Percentiles rank a stretch among this genome's conserved stretches.
phyloP scores from a whole-genome alignment of 345 rosid genomes.

The Leavenworthia alabamica region DNA sequence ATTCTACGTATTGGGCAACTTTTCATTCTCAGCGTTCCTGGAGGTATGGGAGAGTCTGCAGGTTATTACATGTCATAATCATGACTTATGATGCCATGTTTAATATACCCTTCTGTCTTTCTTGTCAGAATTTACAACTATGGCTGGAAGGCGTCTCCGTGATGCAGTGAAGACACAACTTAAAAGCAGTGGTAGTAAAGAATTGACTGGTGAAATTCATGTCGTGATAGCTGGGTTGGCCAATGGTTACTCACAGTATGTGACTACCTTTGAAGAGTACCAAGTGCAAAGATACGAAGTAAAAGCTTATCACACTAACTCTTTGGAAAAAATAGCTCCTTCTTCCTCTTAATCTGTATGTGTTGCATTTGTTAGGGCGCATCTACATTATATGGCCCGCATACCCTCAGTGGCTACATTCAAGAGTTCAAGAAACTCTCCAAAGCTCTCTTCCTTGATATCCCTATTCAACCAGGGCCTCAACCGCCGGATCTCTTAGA shows the following conservation, averaged over 20 bases:
- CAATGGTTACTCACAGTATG: slow-evolving; percentile 86
- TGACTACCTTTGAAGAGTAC: slow-evolving; percentile 93
- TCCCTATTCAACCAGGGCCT: slow-evolving; percentile 51
- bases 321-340: neutral
- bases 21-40: slow-evolving; percentile 87
- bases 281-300: slow-evolving; percentile 95
- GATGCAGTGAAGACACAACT: slow-evolving; percentile 76
- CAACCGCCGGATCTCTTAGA: slow-evolving; percentile 76
- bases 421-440: slow-evolving; percentile 89
- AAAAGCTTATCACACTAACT: slow-evolving; percentile 20
- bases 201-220: slow-evolving; percentile 45
- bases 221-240: slow-evolving; percentile 92
- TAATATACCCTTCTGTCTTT: neutral
- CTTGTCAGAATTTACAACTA: slow-evolving; percentile 82
- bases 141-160: slow-evolving; percentile 99
- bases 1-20: slow-evolving; percentile 84
- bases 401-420: slow-evolving; percentile 81
- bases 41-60: slow-evolving; percentile 51
- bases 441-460: slow-evolving; percentile 47
- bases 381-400: slow-evolving; percentile 86
- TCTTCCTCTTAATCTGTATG: neutral
- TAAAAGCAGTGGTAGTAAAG: slow-evolving; percentile 39
- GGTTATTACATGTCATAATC: slow-evolving; percentile 1
- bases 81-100: neutral
- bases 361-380: slow-evolving; percentile 60